Evolutionary conservation across 176 grass and related monocot species (phyloP).

Genomic region (Oryza longistaminata): DNA sequence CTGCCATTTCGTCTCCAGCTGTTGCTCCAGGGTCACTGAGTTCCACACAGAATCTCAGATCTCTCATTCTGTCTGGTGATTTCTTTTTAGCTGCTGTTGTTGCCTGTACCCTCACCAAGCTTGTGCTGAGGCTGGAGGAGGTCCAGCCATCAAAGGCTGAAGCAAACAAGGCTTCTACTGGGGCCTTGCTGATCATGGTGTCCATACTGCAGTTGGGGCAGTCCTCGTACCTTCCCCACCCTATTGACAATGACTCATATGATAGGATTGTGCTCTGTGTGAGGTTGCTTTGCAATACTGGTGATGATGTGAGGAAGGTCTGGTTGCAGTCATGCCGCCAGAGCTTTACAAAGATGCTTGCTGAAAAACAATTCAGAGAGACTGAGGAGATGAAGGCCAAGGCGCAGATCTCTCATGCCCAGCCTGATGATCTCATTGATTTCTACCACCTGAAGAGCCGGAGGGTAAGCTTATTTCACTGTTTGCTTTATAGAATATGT

Average conservation of each 20-base stretch:
- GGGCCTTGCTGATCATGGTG: conserved; percentile 54
- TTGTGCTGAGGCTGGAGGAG: conserved; percentile 64
- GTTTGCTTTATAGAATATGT: not conserved
- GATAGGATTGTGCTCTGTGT: conserved; percentile 64
- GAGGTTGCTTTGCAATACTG: conserved; percentile 63
- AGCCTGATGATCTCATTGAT: conserved; percentile 78
- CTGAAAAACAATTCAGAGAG: conserved; percentile 71
- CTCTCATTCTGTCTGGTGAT: conserved; percentile 62
- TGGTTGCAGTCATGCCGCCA: conserved; percentile 60
- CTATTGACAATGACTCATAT: conserved; percentile 57
- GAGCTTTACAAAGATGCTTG: conserved; percentile 67
- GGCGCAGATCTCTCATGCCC: conserved; percentile 60
- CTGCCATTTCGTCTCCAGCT: conserved; percentile 42
- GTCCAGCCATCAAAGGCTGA: conserved; percentile 51
- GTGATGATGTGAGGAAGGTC: conserved; percentile 59
- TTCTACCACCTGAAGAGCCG: conserved; percentile 75
- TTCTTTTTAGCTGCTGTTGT: conserved; percentile 58
- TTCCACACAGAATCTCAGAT: conserved; percentile 55
- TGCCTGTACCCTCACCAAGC: conserved; percentile 53
- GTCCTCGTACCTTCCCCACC: conserved; percentile 54
- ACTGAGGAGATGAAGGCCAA: conserved; percentile 62
- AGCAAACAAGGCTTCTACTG: conserved; percentile 54
- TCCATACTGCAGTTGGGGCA: conserved; percentile 56
- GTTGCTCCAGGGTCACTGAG: conserved; percentile 34
- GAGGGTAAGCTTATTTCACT: conserved; percentile 44